Percentiles rank a stretch among this genome's conserved stretches.
These are phyloP conservation scores for Colletotrichum ledebouriae DNA, from an alignment of 2,329 filamentous ascomycete genomes.

Conservation along the genomic window DNA sequence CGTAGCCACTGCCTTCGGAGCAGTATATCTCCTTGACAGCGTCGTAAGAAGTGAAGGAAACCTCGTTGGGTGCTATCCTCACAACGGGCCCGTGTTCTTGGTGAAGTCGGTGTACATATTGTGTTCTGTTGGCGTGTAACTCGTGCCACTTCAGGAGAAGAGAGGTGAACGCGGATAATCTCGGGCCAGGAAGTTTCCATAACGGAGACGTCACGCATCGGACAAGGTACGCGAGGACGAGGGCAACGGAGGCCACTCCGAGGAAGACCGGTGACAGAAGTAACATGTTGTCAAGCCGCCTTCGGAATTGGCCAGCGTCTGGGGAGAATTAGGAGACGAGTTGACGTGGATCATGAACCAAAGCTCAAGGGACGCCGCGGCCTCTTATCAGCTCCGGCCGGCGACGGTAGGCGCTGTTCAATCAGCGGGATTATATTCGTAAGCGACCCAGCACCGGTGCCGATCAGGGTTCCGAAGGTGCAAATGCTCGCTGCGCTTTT, in stretches of 20 bases:
- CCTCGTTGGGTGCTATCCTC: constrained; percentile 69
- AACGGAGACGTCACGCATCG: constrained; percentile 53
- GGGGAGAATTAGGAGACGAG: background rate
- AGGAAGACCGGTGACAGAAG: constrained; percentile 43
- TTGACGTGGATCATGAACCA: background rate
- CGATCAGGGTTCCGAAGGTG: too few species aligned
- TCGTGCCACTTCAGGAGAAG: constrained; percentile 68
- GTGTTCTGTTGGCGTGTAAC: constrained; percentile 64
- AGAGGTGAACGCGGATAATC: constrained; percentile 63
- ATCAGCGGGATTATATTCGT: constrained; percentile 36
- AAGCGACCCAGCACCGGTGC: constrained; percentile 29
- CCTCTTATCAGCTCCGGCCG: constrained; percentile 38
- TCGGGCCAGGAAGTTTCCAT: constrained; percentile 63
- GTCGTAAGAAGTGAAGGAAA: constrained; percentile 68
- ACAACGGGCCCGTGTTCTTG: constrained; percentile 68
- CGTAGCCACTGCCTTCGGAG: constrained; percentile 72
- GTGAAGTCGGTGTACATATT: constrained; percentile 69
- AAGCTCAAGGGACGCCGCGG: constrained; percentile 17
- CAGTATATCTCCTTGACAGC: constrained; percentile 75
- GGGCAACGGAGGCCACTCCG: constrained; percentile 23
- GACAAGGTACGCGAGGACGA: constrained; percentile 36
- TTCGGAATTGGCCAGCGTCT: background rate
- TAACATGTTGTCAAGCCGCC: constrained; percentile 39
- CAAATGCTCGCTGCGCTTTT: too few species aligned
- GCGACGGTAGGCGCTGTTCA: constrained; percentile 26